Evolutionary conservation across 1,284 basidiomycete species (phyloP).

Genomic region (Neolentinus lepideus): DNA sequence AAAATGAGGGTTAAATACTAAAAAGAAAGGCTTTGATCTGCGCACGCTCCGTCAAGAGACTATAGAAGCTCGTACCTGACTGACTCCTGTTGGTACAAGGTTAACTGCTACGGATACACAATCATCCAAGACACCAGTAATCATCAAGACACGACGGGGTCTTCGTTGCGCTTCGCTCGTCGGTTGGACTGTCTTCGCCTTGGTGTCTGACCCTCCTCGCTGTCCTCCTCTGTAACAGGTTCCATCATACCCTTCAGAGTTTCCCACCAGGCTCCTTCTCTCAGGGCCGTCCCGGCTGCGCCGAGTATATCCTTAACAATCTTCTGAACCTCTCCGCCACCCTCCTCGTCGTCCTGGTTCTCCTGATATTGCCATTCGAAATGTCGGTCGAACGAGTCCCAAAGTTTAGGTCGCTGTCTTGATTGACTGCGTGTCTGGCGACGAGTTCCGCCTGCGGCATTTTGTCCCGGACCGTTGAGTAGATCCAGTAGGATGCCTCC

Average conservation of each 20-base stretch:
- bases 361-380: slow-evolving; percentile 50
- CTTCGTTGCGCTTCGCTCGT: background rate
- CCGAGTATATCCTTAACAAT: slow-evolving; percentile 37
- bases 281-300: slow-evolving; percentile 26
- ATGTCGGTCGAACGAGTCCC: slow-evolving; percentile 61
- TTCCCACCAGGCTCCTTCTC: slow-evolving; percentile 37
- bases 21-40: too few species aligned
- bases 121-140: background rate
- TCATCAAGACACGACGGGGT: background rate
- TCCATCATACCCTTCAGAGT: slow-evolving; percentile 26
- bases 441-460: slow-evolving; percentile 22
- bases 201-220: background rate
- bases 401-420: slow-evolving; percentile 39
- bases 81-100: background rate
- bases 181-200: slow-evolving; percentile 1
- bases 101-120: background rate
- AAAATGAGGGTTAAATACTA: too few species aligned
- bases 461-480: slow-evolving; percentile 33
- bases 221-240: slow-evolving; percentile 7
- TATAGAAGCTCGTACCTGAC: background rate
- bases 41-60: too few species aligned
- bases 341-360: slow-evolving; percentile 18
- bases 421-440: slow-evolving; percentile 17
- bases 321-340: slow-evolving; percentile 28
- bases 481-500: slow-evolving; percentile 34